Base-by-base conservation (phyloP, 148 eudicot species). In the Rhododendron griersonianum region DNA sequence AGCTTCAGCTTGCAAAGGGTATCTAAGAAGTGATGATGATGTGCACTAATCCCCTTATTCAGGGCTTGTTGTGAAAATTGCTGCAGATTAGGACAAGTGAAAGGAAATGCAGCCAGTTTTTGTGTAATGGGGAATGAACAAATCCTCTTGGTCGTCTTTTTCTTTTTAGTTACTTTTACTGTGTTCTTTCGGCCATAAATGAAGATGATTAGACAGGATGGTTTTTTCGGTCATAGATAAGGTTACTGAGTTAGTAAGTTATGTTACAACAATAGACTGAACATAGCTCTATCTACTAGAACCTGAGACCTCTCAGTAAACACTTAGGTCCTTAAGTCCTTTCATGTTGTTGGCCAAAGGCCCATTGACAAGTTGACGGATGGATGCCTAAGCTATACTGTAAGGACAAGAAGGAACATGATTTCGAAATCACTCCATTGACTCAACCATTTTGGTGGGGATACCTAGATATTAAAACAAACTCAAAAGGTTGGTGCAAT, bases 1-100 rank as follows among this genome's bases (percentile, higher is more conserved):
- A 84, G 80, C 99, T 95, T 55, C 88, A 94, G 95, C 83, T 65
- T 83, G 2, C 65, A 23, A 65, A 53, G 51, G 82, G 84, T 71
- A 47, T 75, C 65, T 81, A 47, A 81, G 65, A 85, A 45, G 33
- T 37, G 80, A 19, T n/a, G 39, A 65, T 85, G 39, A 65, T 85
- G 57, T 85, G 48, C 78, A 81, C 9, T 28, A 19, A 55, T 25
- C n/a, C 53, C 65, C 65, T 7, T 35, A 53, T 79, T 71, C 48
- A 18, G 81, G 86, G 30, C 45, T 78, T 61, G 71, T 80, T 81
- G 53, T 47, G 65, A 53, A n/a, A 28, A 28, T 16, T 69, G 35
- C 28, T 25, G 35, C 75, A 69, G 35, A 69, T 69, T 69, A 69
- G 33, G 75, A 28, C 37, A 69, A 69, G 75, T 4, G 11, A 67